phyloP scores from a whole-genome alignment of 768 basidiomycete genomes.

The Trametes cingulata region DNA sequence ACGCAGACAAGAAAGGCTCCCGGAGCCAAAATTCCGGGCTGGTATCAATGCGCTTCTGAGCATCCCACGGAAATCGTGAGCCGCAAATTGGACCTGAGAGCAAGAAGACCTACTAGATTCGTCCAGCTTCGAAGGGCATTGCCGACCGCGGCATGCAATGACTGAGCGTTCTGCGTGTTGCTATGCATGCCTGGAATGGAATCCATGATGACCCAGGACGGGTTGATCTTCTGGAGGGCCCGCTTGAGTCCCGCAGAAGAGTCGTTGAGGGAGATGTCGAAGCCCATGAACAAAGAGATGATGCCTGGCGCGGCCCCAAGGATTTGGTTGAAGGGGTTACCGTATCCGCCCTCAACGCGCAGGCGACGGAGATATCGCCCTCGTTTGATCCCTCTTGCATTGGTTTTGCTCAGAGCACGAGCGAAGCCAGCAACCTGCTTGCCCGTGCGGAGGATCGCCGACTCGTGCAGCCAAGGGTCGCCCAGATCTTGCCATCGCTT shows the following conservation, averaged over 20 bases:
- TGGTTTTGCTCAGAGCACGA: neutral
- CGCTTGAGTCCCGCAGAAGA: neutral
- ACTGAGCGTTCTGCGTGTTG: neutral
- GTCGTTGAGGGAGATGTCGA: conserved; percentile 1
- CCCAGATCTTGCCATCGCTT: conserved; percentile 3
- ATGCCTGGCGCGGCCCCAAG: neutral
- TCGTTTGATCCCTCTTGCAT: neutral
- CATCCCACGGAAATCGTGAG: too few relatives aligned
- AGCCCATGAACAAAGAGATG: neutral
- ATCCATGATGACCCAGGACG: neutral
- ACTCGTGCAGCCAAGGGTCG: neutral
- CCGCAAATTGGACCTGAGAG: too few relatives aligned
- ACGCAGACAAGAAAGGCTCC: neutral
- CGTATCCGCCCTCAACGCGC: conserved; percentile 1
- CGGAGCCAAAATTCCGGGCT: neutral
- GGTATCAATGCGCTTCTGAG: conserved; percentile 1
- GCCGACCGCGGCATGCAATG: neutral
- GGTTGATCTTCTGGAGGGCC: neutral
- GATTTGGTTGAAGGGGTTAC: neutral
- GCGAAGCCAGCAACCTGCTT: neutral
- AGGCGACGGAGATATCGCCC: neutral
- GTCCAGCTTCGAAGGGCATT: neutral
- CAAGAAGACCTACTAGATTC: neutral
- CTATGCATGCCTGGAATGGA: neutral
- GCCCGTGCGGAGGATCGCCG: conserved; percentile 7